Percentiles rank a stretch among this genome's conserved stretches.
Evolutionary conservation across 2,329 filamentous ascomycete genomes (phyloP).

Genomic region (Trichoderma sp.): DNA sequence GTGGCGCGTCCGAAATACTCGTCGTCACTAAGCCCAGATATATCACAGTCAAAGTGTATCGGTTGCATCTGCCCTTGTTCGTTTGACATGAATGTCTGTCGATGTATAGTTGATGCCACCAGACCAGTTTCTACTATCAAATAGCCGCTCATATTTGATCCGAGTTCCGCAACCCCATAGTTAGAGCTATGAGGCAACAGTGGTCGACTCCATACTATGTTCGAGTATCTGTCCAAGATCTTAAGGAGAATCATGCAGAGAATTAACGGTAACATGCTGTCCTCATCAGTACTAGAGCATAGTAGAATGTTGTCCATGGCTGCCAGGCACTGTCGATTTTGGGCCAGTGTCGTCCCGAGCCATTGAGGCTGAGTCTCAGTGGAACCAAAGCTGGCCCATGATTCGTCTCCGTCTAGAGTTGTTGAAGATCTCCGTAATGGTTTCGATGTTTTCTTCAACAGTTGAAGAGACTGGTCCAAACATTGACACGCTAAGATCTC

Average conservation of each 20-base stretch:
- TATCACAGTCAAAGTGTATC: neutral
- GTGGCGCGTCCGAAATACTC: neutral
- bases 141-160: neutral
- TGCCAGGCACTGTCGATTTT: neutral
- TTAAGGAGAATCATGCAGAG: neutral
- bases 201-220: neutral
- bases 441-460: neutral
- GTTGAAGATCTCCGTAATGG: neutral
- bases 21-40: neutral
- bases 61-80: too few relatives aligned
- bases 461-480: neutral
- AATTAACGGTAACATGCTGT: neutral
- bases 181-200: fast-evolving
- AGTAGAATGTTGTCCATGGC: neutral
- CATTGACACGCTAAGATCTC: neutral
- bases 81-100: too few relatives aligned
- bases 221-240: neutral
- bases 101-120: neutral
- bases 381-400: fast-evolving
- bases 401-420: neutral
- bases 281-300: neutral
- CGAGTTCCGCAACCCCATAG: neutral
- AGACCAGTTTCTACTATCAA: neutral
- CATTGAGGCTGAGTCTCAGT: neutral
- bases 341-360: neutral